Evolutionary conservation across 2,329 filamentous ascomycete genomes (phyloP), one percentile per base, ranked within the genome.

Genomic region (Talaromyces sp.): DNA sequence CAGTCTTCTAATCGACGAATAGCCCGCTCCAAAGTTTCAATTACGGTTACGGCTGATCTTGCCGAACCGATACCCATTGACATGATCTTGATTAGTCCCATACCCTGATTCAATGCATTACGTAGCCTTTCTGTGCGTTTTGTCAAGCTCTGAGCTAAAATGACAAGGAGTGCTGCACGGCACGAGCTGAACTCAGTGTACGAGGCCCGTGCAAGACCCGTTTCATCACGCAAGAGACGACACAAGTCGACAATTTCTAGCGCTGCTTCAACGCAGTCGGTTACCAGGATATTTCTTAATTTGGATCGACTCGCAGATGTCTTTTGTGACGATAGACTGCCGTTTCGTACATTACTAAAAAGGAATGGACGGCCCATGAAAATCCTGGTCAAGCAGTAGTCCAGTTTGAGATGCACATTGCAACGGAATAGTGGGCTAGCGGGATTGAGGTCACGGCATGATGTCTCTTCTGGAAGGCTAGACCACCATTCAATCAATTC

Each of bases 111-210:
- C 3, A 85, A 73, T 9, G 79, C 78, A 47, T 81, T 79, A 31
- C 81, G 80, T 13, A 83, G 76, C 37, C 77, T 70, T 63, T 79
- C 76, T 0, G 78, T 78, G 14, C 76, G 75, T 57, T 78, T 78
- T 2, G 75, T 78, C 19, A 80, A 66, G 19, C 75, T 76, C 52
- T 79, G 77, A 0, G 78, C 78, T 7, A 80, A 67, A 16, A 79
- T 78, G 33, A 85, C 83, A 2, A 86, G 76, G 6, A 86, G 74
- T 9, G 84, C 83, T 10, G 83, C 83, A 49, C 84, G 83, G 60
- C 83, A 85, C 3, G 84, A 82, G 70, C 82, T 84, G 69, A 85
- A 86, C 67, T 86, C 84, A 3, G 83, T 85, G 68, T 85, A 86
- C 0, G 83, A 85, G 2, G 83, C 82, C 35, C 83, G 80, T 6